Conservation (phyloP, 163 green algal species). For the Volvox carteri region DNA sequence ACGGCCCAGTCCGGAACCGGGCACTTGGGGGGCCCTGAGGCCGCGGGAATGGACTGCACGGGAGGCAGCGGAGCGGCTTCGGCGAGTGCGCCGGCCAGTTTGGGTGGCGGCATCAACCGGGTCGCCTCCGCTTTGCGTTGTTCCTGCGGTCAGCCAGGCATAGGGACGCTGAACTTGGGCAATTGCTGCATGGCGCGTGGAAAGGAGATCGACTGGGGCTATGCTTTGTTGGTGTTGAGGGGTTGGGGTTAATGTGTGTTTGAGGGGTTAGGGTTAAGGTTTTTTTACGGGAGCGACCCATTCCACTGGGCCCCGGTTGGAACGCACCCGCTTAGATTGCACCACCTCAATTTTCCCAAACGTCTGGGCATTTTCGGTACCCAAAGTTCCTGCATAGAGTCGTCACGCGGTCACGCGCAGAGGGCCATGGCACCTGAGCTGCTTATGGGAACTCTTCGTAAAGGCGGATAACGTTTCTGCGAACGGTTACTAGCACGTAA, state of each 20-base stretch:
- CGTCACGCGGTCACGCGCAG: not conserved
- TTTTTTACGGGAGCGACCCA: not conserved
- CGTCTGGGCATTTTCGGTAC: slow-evolving; percentile 1
- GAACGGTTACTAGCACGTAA: not conserved
- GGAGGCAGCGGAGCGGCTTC: not conserved
- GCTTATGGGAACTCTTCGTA: not conserved
- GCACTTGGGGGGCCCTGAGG: slow-evolving; percentile 29
- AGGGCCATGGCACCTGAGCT: not conserved
- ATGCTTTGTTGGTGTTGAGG: not conserved
- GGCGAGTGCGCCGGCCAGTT: not conserved
- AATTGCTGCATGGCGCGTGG: not conserved
- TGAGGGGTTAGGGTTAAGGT: not conserved
- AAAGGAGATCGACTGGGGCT: not conserved
- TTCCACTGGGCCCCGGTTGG: not conserved
- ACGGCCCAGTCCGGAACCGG: slow-evolving; percentile 28
- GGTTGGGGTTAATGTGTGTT: not conserved
- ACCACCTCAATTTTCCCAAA: slow-evolving; percentile 50
- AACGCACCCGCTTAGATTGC: slow-evolving; percentile 39
- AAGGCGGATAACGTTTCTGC: not conserved
- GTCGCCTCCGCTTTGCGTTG: not conserved
- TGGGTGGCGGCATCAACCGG: slow-evolving; percentile 47
- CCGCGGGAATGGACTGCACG: not conserved
- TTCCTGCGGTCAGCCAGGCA: not conserved
- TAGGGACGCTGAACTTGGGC: not conserved
- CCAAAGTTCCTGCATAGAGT: slow-evolving; percentile 9